Evolutionary conservation across 1,284 basidiomycete species (phyloP).

Genomic region (Waitea zeae): DNA sequence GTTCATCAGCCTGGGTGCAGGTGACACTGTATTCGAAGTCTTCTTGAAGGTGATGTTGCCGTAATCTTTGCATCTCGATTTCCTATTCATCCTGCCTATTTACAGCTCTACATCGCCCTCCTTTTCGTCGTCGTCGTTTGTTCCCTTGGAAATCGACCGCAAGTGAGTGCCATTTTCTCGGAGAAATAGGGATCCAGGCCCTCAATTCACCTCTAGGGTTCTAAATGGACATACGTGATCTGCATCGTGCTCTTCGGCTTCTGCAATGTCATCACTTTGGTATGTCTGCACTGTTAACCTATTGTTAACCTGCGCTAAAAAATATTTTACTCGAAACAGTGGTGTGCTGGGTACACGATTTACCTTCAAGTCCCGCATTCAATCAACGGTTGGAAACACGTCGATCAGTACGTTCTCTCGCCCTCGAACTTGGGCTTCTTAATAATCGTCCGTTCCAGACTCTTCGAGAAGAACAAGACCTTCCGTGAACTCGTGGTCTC

Average conservation of each 20-base stretch:
- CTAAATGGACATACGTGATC: conserved; percentile 68
- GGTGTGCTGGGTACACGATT: conserved; percentile 80
- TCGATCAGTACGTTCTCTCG: conserved; percentile 25
- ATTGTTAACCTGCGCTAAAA: background rate
- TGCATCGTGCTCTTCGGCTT: conserved; percentile 61
- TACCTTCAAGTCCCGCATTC: conserved; percentile 71
- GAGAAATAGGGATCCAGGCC: background rate
- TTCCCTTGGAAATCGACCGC: conserved; percentile 77
- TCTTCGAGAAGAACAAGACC: conserved; percentile 45
- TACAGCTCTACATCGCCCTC: conserved; percentile 53
- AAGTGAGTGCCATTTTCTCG: conserved; percentile 21
- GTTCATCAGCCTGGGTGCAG: conserved; percentile 55
- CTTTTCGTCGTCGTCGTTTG: conserved; percentile 63
- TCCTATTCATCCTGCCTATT: no score
- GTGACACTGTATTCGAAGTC: conserved; percentile 61
- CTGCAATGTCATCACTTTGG: conserved; percentile 68
- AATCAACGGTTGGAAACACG: conserved; percentile 51
- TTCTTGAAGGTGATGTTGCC: conserved; percentile 72
- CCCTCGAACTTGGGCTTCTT: conserved; percentile 2
- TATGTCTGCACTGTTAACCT: conserved; percentile 47
- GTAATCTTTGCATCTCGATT: conserved; percentile 9
- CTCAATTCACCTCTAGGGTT: conserved; percentile 32
- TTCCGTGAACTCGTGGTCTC: conserved; percentile 73
- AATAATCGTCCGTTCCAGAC: conserved; percentile 17
- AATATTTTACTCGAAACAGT: conserved; percentile 17